phyloP scores from a whole-genome alignment of 2,329 filamentous ascomycete species.

The Cladosporium sp. region DNA sequence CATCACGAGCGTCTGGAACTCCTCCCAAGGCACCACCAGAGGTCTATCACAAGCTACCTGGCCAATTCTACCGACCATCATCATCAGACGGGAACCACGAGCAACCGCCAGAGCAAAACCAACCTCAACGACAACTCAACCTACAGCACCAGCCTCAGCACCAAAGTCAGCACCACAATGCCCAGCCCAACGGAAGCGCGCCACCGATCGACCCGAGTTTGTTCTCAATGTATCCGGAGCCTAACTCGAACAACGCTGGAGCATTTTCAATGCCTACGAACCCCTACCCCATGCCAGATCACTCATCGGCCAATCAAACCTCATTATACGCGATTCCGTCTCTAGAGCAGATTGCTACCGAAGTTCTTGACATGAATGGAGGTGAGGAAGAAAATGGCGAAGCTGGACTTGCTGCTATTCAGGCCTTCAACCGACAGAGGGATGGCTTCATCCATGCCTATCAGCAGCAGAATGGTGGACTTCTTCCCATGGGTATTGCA shows the following conservation, averaged over 20 bases:
- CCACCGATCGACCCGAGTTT: slow-evolving; percentile 29
- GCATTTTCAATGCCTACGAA: slow-evolving; percentile 6
- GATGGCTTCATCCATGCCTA: slow-evolving; percentile 22
- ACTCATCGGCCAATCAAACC: slow-evolving; percentile 25
- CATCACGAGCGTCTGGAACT: slow-evolving; percentile 3
- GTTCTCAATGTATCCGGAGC: slow-evolving; percentile 28
- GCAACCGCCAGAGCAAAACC: slow-evolving; percentile 10
- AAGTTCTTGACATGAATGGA: slow-evolving; percentile 39
- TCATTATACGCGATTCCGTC: slow-evolving; percentile 32
- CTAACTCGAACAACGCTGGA: slow-evolving; percentile 10
- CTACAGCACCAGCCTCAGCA: slow-evolving; percentile 4
- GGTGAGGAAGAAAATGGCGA: slow-evolving; percentile 22
- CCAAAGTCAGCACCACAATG: neutral
- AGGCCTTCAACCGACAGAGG: slow-evolving; percentile 19
- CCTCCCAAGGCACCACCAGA: slow-evolving; percentile 16
- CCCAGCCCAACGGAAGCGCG: slow-evolving; percentile 11
- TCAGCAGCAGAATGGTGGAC: slow-evolving; percentile 22
- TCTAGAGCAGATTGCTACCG: slow-evolving; percentile 39
- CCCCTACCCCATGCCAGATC: slow-evolving; percentile 22
- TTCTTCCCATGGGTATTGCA: slow-evolving; percentile 18
- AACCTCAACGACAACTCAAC: slow-evolving; percentile 15
- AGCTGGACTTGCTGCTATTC: slow-evolving; percentile 19
- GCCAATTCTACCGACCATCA: slow-evolving; percentile 17
- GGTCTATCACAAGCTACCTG: slow-evolving; percentile 18
- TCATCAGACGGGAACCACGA: slow-evolving; percentile 18